Evolutionary conservation across 1,284 basidiomycete genomes (phyloP).

Genomic region (Blastosporella zonata): DNA sequence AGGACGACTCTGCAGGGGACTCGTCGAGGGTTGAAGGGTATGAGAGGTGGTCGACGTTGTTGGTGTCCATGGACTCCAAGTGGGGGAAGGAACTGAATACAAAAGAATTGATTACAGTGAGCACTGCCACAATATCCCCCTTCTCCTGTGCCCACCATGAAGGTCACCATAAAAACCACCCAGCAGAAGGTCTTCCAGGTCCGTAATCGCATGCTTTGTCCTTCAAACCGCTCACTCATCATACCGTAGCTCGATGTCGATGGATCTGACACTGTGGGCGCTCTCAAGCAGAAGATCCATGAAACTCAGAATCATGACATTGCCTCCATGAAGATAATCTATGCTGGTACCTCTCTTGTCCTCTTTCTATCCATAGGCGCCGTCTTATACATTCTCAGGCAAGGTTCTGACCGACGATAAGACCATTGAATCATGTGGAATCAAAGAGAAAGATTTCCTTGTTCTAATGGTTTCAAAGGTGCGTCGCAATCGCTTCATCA

Average conservation of each 20-base stretch:
- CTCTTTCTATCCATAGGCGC: slow-evolving; percentile 4
- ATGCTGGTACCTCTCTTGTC: slow-evolving; percentile 60
- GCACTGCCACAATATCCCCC: slow-evolving; percentile 19
- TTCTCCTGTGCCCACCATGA: slow-evolving; percentile 56
- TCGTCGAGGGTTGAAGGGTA: slow-evolving; percentile 12
- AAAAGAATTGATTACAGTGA: background rate
- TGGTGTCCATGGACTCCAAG: slow-evolving; percentile 2
- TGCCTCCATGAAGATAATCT: slow-evolving; percentile 90
- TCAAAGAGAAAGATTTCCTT: slow-evolving; percentile 99
- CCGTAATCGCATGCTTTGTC: slow-evolving; percentile 2
- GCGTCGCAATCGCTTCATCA: slow-evolving; percentile 20
- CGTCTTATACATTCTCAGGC: slow-evolving; percentile 45
- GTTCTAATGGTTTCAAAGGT: slow-evolving; percentile 99
- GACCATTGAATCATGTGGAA: slow-evolving; percentile 83
- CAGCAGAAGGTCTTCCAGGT: slow-evolving; percentile 86
- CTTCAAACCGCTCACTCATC: slow-evolving; percentile 3
- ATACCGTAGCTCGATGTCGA: slow-evolving; percentile 76
- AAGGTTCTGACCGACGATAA: slow-evolving; percentile 92
- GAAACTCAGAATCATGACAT: slow-evolving; percentile 74
- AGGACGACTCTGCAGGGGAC: slow-evolving; percentile 17
- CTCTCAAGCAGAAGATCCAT: slow-evolving; percentile 86
- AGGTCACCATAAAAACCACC: slow-evolving; percentile 91
- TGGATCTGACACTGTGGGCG: slow-evolving; percentile 69
- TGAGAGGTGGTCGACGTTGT: slow-evolving; percentile 13
- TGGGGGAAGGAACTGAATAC: background rate